Conservation (phyloP, 176 grass and related monocot genomes). For the Musa itinerans region DNA sequence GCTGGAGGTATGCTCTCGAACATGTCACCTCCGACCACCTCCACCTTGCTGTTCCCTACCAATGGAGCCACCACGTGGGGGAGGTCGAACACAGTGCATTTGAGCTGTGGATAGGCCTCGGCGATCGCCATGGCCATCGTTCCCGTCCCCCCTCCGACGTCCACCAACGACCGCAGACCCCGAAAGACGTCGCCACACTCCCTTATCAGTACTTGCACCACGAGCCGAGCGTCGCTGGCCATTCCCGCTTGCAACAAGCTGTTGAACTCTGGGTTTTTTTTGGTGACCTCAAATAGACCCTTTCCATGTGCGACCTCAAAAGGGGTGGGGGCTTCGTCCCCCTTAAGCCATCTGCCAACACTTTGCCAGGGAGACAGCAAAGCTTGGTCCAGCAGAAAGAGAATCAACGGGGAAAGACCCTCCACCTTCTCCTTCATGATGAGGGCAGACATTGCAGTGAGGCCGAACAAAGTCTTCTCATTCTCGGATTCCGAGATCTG, state of each 20-base stretch:
- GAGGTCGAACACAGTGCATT: conserved; percentile 31
- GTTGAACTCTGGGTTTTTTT: conserved; percentile 14
- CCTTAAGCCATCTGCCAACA: conserved; percentile 12
- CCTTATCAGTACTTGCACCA: neutral
- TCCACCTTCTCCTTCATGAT: neutral
- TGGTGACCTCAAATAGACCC: conserved; percentile 12
- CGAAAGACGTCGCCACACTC: conserved; percentile 2
- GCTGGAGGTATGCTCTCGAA: conserved; percentile 21
- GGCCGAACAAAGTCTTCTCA: neutral
- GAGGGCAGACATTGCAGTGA: conserved; percentile 7
- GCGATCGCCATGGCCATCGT: conserved; percentile 12
- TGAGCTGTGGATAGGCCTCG: conserved; percentile 13
- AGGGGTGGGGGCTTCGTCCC: neutral
- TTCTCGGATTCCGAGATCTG: neutral
- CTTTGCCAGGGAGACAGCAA: neutral
- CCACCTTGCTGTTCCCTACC: neutral
- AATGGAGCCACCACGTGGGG: conserved; percentile 24
- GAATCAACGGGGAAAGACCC: neutral
- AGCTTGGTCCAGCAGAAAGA: neutral
- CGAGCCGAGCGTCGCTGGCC: neutral
- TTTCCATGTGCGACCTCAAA: conserved; percentile 11
- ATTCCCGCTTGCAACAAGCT: conserved; percentile 21
- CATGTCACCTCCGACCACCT: conserved; percentile 22
- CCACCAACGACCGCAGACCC: conserved; percentile 18
- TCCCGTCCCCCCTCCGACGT: conserved; percentile 32